Percentiles rank a stretch among this genome's conserved stretches.
phyloP scores from a whole-genome alignment of 768 basidiomycete genomes.

The Leccinum truebloodii region DNA sequence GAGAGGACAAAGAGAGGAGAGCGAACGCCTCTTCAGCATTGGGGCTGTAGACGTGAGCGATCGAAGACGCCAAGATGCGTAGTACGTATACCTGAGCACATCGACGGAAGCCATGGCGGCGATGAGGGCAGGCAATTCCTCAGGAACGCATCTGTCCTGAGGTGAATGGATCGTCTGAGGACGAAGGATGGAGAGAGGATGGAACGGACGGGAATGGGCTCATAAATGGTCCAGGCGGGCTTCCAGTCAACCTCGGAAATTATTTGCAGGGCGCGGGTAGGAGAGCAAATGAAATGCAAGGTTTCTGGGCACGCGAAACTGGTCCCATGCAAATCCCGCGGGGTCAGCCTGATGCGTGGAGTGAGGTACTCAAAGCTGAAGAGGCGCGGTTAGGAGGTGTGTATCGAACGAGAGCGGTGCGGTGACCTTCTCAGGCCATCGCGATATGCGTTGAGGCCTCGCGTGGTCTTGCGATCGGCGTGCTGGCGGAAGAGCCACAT shows the following conservation, averaged over 20 bases:
- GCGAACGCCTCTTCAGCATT: slow-evolving; percentile 84
- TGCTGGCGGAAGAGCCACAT: slow-evolving; percentile 81
- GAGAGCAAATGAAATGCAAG: slow-evolving; percentile 78
- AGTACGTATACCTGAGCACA: slow-evolving; percentile 60
- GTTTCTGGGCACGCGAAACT: slow-evolving; percentile 44
- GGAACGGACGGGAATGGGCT: slow-evolving; percentile 78
- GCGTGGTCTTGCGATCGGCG: slow-evolving; percentile 57
- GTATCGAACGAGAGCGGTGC: slow-evolving; percentile 29
- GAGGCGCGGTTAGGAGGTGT: slow-evolving; percentile 11
- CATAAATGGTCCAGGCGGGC: slow-evolving; percentile 66
- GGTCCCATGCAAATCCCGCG: slow-evolving; percentile 62
- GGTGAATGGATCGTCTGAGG: slow-evolving; percentile 1
- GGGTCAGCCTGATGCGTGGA: slow-evolving; percentile 67
- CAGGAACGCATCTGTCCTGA: slow-evolving; percentile 78
- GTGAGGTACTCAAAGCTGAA: slow-evolving; percentile 78
- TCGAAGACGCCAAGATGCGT: background rate
- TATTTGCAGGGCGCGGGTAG: slow-evolving; percentile 54
- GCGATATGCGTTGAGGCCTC: slow-evolving; percentile 70
- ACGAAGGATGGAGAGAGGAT: background rate
- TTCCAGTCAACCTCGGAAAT: slow-evolving; percentile 70
- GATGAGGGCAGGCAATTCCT: slow-evolving; percentile 71
- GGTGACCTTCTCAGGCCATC: slow-evolving; percentile 71
- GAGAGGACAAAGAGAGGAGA: slow-evolving; percentile 51
- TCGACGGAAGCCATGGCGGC: slow-evolving; percentile 57
- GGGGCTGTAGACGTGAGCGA: slow-evolving; percentile 49